Evolutionary conservation across 2,329 filamentous ascomycete genomes (phyloP), one percentile per base, ranked within the genome.

Genomic region (Setomelanomma holmii): DNA sequence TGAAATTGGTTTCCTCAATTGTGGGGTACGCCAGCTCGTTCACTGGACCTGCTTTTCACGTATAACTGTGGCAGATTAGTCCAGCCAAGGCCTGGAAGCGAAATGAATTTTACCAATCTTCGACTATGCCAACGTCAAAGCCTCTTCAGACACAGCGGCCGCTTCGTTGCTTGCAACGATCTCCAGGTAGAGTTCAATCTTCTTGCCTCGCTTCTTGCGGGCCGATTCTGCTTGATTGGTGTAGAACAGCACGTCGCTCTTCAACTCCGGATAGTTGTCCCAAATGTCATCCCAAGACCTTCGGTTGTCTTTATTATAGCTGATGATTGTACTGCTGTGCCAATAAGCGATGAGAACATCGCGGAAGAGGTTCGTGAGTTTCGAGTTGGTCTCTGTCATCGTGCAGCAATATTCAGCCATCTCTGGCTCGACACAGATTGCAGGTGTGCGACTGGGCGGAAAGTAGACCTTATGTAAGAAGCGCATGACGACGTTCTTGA

Each of bases 401-500:
- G 20, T 8, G 17, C 34, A 49, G 17, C 40, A 49, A 16, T 39
- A 44, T 7, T 49, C 22, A 4, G 44, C 39, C 7, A 17, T 2
- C 21, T 38, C 23, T 16, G 30, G 34, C 20, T 34, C 22, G 5
- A 49, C 21, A n/a, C 23, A 6, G 6, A 17, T 8, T 17, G 20
- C 20, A 33, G 10, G 38, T 19, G 20, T 10, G 10, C 38, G 7
- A n/a, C 10, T 40, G 38, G 16, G 8, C 19, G 7, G 17, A 17
- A 33, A 34, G 24, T 44, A 50, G 22, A 21, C n/a, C 1, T 35
- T 21, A 40, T 36, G 42, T 14, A 51, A 23, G 5, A 27, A 36
- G 14, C 17, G 8, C 49, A 51, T 51, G 6, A 40, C 40, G 23
- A n/a, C 30, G 33, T 45, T 34, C 17, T 49, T 39, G 48, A 60